Evolutionary conservation across 768 basidiomycete genomes (phyloP).

Genomic region (Trametopsis cervina): DNA sequence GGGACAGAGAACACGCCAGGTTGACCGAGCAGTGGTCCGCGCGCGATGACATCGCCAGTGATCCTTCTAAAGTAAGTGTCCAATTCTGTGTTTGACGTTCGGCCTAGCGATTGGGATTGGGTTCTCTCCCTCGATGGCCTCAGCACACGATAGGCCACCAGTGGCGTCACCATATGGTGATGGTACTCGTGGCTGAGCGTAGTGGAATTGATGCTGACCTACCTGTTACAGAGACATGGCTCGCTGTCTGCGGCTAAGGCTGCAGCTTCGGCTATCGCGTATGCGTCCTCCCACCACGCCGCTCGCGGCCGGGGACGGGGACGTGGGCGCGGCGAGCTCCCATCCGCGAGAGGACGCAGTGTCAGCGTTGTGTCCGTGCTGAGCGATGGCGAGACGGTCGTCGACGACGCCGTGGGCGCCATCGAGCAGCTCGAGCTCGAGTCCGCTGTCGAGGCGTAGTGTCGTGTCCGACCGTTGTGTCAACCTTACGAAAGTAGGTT

Average conservation of each 20-base stretch:
- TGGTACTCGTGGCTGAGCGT: neutral
- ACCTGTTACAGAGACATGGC: neutral
- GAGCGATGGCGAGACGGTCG: slow-evolving; percentile 13
- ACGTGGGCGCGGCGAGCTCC: slow-evolving; percentile 3
- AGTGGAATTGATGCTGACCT: neutral
- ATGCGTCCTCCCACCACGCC: neutral
- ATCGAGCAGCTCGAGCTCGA: too few relatives aligned
- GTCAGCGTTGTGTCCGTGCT: slow-evolving; percentile 1
- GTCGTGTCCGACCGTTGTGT: too few relatives aligned
- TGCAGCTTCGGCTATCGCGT: neutral
- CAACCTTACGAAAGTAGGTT: too few relatives aligned
- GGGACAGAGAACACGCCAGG: slow-evolving; percentile 16
- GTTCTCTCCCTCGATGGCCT: neutral
- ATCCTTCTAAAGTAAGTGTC: slow-evolving; percentile 6
- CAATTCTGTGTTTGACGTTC: neutral
- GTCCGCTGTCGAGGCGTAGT: too few relatives aligned
- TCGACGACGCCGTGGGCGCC: slow-evolving; percentile 3
- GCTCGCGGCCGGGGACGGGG: slow-evolving; percentile 6
- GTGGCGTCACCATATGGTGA: too few relatives aligned
- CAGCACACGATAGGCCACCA: neutral
- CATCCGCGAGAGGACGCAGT: slow-evolving; percentile 3
- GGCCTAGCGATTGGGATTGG: neutral
- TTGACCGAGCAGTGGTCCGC: slow-evolving; percentile 10
- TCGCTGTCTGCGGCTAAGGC: neutral
- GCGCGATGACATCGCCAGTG: slow-evolving; percentile 3